Conservation (phyloP, 177 flowering plant genomes). For the Vitis hybrid region DNA sequence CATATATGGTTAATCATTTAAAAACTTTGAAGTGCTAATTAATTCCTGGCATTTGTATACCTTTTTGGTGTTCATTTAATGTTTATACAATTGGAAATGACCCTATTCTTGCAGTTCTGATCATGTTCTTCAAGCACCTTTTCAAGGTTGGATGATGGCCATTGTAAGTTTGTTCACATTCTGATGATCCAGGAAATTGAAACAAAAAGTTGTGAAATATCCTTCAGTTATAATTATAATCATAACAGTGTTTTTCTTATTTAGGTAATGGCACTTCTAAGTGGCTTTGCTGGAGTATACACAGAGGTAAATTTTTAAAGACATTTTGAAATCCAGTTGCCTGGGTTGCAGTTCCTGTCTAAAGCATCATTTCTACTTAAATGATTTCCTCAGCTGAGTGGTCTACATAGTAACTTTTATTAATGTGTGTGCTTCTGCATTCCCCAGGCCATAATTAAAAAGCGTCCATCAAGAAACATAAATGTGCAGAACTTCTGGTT, state of each 20-base stretch:
- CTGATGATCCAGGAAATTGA: no score
- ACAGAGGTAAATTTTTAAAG: slow-evolving; percentile 67
- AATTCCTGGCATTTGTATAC: not conserved
- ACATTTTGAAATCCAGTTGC: not conserved
- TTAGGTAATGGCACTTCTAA: slow-evolving; percentile 96
- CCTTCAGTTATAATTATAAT: not conserved
- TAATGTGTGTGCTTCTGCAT: slow-evolving; percentile 11
- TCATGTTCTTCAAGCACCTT: slow-evolving; percentile 88
- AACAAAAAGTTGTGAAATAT: no score
- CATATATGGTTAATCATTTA: not conserved
- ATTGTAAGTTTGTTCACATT: slow-evolving; percentile 61
- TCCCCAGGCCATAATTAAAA: slow-evolving; percentile 89
- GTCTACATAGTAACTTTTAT: no score
- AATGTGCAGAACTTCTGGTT: slow-evolving; percentile 99
- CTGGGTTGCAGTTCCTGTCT: not conserved
- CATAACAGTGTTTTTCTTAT: slow-evolving; percentile 9
- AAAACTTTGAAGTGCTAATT: not conserved
- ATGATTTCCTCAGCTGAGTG: no score
- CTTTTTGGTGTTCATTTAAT: not conserved
- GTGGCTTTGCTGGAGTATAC: slow-evolving; percentile 99
- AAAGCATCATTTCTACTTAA: not conserved
- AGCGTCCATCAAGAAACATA: slow-evolving; percentile 93
- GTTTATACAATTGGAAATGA: not conserved
- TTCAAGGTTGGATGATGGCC: slow-evolving; percentile 98
- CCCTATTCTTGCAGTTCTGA: slow-evolving; percentile 63